Evolutionary conservation across 306 rosid genomes (phyloP).

Genomic region (Carpinus viminea): DNA sequence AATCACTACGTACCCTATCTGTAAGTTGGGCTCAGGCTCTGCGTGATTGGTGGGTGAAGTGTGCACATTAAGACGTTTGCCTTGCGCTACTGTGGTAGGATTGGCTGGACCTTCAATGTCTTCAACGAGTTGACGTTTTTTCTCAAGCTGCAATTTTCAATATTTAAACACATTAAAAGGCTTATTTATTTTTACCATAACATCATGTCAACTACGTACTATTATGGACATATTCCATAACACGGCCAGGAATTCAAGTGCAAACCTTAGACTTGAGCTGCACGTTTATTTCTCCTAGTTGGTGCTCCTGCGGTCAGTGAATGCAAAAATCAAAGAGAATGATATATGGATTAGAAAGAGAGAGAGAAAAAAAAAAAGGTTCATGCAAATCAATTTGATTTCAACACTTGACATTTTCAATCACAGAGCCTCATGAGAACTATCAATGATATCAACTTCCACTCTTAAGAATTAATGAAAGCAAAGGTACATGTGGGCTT

Average conservation of each 20-base stretch:
- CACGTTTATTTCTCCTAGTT: constrained; percentile 48
- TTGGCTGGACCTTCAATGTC: constrained; percentile 13
- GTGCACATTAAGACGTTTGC: constrained; percentile 3
- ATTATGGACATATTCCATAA: not conserved
- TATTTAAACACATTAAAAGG: not conserved
- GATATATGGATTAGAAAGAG: not conserved
- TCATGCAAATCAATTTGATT: not conserved
- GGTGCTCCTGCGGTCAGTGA: constrained; percentile 43
- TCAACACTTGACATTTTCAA: not conserved
- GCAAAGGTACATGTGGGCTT: not conserved
- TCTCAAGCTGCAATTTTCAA: constrained; percentile 36
- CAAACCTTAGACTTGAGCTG: constrained; percentile 63
- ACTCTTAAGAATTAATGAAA: not conserved
- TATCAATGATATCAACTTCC: too few species aligned
- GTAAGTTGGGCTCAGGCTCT: constrained; percentile 18
- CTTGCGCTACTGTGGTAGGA: not conserved
- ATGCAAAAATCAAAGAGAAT: not conserved
- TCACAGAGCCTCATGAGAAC: too few species aligned
- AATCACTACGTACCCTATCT: constrained; percentile 16
- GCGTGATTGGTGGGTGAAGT: constrained; percentile 19
- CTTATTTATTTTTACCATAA: not conserved
- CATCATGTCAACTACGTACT: not conserved
- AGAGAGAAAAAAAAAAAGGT: not conserved
- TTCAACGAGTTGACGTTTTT: constrained; percentile 23
- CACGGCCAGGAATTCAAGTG: not conserved